Evolutionary conservation across 768 basidiomycete genomes (phyloP), one percentile per base, ranked within the genome.

Genomic region (Trichaptum fuscoviolaceum): DNA sequence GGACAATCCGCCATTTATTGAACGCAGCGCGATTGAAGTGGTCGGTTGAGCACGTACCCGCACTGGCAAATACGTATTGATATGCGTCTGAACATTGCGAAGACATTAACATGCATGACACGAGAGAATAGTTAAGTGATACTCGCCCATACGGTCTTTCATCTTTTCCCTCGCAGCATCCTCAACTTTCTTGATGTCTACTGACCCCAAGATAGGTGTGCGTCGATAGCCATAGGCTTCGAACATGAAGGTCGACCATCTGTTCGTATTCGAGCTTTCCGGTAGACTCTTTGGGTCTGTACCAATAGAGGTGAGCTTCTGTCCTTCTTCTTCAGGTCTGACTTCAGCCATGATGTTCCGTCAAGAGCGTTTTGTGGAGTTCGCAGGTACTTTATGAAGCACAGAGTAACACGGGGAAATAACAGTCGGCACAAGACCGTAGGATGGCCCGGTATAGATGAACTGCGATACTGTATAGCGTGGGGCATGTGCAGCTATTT

Each of bases 31-130:
- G 80, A 71, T 96, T 95, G 63, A 84, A 85, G 10, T 74, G 78
- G 73, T 90, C 84, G 1, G 59, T 95, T 30, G 82, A 79, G 65
- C 81, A 80, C 2, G 85, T 83, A 0, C 93, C 94, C 10, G 93
- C 93, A 68, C 86, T 91, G 57, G 91, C 91, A 65, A 84, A 84
- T 1, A 88, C 87, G 71, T 93, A 95, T 77, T 86, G 80, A 77
- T 88, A 95, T 9, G 90, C 82, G 76, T 65, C 87, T 91, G 81
- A 9, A 30, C 30, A 15, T 7, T 25, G 20, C 30, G 58, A 57
- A 52, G 17, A 57, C 23, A 63, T 17, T 63, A 61, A 25, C 57
- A 62, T 15, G 34, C 57, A 61, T 20, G 7, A 9, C 12, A 65
- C 25, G 8, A 63, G 34, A 27, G 52, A 59, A 30, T 36, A 34